phyloP scores from a whole-genome alignment of 2,329 filamentous ascomycete genomes.

The Sphaerulina populicola region DNA sequence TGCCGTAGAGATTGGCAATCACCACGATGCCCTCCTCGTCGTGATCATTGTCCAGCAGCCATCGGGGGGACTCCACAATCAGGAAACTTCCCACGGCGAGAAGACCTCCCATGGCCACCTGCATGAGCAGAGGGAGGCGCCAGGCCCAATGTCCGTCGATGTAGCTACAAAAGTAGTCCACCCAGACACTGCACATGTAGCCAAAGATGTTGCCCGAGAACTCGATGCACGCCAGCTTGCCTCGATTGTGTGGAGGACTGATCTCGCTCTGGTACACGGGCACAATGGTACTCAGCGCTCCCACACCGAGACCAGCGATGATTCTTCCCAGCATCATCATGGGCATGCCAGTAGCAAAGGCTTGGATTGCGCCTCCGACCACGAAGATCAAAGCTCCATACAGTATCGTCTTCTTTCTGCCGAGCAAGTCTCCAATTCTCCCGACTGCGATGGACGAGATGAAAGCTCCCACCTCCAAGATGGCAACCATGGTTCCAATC shows the following conservation, averaged over 20 bases:
- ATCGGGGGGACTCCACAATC: slow-evolving; percentile 94
- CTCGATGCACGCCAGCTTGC: slow-evolving; percentile 93
- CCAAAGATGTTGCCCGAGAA: slow-evolving; percentile 96
- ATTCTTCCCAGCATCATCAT: slow-evolving; percentile 64
- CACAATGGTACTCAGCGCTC: slow-evolving; percentile 45
- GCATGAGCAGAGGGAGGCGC: slow-evolving; percentile 82
- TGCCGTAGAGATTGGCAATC: slow-evolving; percentile 93
- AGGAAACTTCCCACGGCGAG: slow-evolving; percentile 78
- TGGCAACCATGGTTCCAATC: slow-evolving; percentile 95
- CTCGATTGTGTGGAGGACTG: slow-evolving; percentile 90
- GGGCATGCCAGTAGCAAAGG: slow-evolving; percentile 69
- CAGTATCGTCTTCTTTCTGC: slow-evolving; percentile 78
- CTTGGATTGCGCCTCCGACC: slow-evolving; percentile 75
- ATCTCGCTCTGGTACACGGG: slow-evolving; percentile 49
- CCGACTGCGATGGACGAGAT: slow-evolving; percentile 82
- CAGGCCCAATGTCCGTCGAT: slow-evolving; percentile 81
- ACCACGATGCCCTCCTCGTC: slow-evolving; percentile 98
- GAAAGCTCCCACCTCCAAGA: slow-evolving; percentile 87
- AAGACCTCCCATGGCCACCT: slow-evolving; percentile 86
- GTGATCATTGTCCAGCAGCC: slow-evolving; percentile 94
- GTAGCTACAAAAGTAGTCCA: slow-evolving; percentile 92
- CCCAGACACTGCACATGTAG: slow-evolving; percentile 95
- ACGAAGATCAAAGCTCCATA: slow-evolving; percentile 88
- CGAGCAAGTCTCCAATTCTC: slow-evolving; percentile 82
- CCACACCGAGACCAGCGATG: slow-evolving; percentile 45